Percentiles rank a stretch among this genome's conserved stretches.
Conservation (phyloP, 2,329 filamentous ascomycete species). For the Elsinoe fawcettii region DNA sequence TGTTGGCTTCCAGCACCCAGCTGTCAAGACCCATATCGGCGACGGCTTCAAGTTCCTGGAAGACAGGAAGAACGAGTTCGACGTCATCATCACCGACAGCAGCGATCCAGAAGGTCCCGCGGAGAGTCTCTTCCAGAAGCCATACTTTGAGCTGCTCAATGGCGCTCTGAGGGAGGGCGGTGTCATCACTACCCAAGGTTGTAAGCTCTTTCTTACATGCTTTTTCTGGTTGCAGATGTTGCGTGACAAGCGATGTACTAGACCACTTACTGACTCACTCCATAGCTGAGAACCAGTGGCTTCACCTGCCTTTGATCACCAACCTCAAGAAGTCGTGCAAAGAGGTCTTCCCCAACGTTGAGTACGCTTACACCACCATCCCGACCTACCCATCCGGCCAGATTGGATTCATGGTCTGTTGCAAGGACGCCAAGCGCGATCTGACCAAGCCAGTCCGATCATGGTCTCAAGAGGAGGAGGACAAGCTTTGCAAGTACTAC, state of each 20-base stretch:
- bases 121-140: constrained; percentile 95
- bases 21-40: constrained; percentile 84
- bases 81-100: constrained; percentile 99
- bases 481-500: constrained; percentile 92
- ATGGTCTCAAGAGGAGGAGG: constrained; percentile 83
- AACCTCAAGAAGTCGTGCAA: constrained; percentile 95
- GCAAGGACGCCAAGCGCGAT: constrained; percentile 80
- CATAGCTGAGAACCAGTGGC: constrained; percentile 96
- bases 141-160: constrained; percentile 91
- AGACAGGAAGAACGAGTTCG: constrained; percentile 94
- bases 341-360: constrained; percentile 92
- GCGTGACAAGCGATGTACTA: constrained; percentile 3
- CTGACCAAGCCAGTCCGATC: constrained; percentile 75
- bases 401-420: constrained; percentile 99
- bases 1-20: constrained; percentile 82
- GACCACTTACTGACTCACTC: constrained; percentile 20
- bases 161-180: constrained; percentile 88
- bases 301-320: constrained; percentile 87
- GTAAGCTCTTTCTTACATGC: constrained; percentile 56
- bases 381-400: constrained; percentile 98
- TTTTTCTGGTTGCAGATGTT: constrained; percentile 2
- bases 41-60: constrained; percentile 98
- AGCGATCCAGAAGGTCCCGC: constrained; percentile 95
- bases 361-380: constrained; percentile 99
- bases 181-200: constrained; percentile 99